Conservation (phyloP, 2,329 filamentous ascomycete species). For the Cadophora luteo-olivacea region DNA sequence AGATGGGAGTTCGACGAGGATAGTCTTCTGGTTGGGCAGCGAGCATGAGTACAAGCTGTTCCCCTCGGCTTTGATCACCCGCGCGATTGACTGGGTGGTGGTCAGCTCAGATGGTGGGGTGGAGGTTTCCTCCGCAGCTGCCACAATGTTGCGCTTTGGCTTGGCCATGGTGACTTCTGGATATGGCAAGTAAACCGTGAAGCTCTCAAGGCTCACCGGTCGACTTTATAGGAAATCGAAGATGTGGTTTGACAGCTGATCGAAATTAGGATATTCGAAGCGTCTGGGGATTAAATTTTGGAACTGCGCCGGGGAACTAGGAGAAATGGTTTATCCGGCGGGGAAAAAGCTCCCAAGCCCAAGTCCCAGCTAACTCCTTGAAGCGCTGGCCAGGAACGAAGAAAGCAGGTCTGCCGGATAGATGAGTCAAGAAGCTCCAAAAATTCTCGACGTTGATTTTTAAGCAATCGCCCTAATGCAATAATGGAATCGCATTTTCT, state of each 20-base stretch:
- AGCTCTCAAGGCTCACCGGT: neutral
- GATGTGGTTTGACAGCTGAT: neutral
- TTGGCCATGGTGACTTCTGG: constrained; percentile 62
- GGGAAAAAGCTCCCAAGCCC: neutral
- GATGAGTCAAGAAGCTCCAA: constrained; percentile 6
- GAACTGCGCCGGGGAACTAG: constrained; percentile 1
- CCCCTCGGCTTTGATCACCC: constrained; percentile 81
- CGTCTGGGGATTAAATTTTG: constrained; percentile 12
- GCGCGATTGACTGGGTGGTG: constrained; percentile 72
- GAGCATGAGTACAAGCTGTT: constrained; percentile 88
- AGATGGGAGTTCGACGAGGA: constrained; percentile 82
- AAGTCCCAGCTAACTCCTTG: neutral
- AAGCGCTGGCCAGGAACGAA: neutral
- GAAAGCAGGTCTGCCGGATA: constrained; percentile 3
- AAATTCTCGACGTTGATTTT: neutral
- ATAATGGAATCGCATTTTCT: neutral
- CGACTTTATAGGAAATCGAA: neutral
- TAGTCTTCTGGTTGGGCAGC: constrained; percentile 67
- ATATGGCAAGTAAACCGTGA: neutral
- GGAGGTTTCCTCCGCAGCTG: constrained; percentile 75
- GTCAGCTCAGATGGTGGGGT: constrained; percentile 65
- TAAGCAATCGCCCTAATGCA: constrained; percentile 11
- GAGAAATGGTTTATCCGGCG: constrained; percentile 10
- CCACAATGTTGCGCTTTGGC: constrained; percentile 78
- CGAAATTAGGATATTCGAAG: neutral